Conservation (phyloP, 2,329 filamentous ascomycete genomes). For the Diaporthe australafricana region DNA sequence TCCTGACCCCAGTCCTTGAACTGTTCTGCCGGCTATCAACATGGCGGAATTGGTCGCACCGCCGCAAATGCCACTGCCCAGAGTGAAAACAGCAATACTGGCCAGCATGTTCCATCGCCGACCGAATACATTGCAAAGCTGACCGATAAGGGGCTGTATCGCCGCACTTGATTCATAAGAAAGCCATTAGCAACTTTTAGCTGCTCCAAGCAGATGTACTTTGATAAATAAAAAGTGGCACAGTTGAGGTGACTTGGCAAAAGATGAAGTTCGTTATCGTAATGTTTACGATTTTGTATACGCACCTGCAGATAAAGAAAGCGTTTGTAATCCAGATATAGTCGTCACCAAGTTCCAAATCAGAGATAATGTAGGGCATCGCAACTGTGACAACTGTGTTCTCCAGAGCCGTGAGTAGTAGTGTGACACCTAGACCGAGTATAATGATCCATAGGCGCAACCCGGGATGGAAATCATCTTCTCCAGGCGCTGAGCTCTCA, state of each 20-base stretch:
- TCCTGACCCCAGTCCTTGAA: slow-evolving; percentile 59
- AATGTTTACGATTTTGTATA: no score
- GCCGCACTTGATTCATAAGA: slow-evolving; percentile 43
- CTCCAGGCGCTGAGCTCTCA: no score
- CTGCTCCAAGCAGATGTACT: no score
- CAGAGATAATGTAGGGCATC: slow-evolving; percentile 42
- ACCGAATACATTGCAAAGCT: slow-evolving; percentile 59
- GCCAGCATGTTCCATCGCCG: slow-evolving; percentile 54
- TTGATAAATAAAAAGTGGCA: no score
- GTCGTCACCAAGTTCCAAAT: slow-evolving; percentile 39
- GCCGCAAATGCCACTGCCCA: slow-evolving; percentile 65
- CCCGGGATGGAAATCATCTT: background rate
- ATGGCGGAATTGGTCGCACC: slow-evolving; percentile 53
- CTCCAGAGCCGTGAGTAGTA: slow-evolving; percentile 43
- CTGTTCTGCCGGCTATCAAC: slow-evolving; percentile 57
- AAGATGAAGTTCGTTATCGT: no score
- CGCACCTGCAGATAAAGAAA: slow-evolving; percentile 39
- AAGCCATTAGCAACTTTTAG: no score
- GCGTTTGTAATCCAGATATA: slow-evolving; percentile 46
- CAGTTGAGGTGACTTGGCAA: background rate
- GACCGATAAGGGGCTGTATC: slow-evolving; percentile 61
- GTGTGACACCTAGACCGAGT: slow-evolving; percentile 38
- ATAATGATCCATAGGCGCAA: slow-evolving; percentile 42
- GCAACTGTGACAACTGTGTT: slow-evolving; percentile 45
- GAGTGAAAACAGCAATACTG: slow-evolving; percentile 57